phyloP scores from a whole-genome alignment of 257 asterid genomes.

The Solanum tacnaense region DNA sequence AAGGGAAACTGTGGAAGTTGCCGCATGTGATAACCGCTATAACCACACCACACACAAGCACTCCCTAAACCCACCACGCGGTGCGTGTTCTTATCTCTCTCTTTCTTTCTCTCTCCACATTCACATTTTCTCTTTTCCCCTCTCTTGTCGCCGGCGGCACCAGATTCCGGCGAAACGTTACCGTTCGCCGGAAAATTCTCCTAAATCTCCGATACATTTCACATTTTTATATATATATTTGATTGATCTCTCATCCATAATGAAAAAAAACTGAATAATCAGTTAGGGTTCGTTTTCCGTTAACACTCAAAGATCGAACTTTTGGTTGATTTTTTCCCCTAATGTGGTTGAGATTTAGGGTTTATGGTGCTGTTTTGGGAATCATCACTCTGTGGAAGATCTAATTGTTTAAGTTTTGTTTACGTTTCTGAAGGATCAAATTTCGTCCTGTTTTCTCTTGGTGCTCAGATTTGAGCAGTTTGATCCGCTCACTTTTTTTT shows the following conservation, averaged over 20 bases:
- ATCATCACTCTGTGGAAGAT: background rate
- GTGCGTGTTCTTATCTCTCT: background rate
- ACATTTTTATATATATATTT: background rate
- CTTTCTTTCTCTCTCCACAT: background rate
- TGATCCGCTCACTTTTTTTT: background rate
- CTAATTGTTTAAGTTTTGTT: background rate
- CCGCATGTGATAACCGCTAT: constrained; percentile 1
- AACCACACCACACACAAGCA: background rate
- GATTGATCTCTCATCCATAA: background rate
- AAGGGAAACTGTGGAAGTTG: background rate
- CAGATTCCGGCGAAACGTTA: constrained; percentile 20
- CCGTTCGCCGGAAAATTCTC: background rate
- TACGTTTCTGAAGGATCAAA: background rate
- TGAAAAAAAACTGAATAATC: background rate
- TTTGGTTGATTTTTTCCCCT: background rate
- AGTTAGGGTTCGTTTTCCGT: background rate
- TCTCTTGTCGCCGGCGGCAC: constrained; percentile 6
- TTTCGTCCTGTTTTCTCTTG: background rate
- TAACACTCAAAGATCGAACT: constrained; percentile 6
- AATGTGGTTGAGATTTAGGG: background rate
- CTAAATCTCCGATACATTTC: constrained; percentile 8
- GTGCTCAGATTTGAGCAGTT: constrained; percentile 1
- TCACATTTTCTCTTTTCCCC: constrained; percentile 6
- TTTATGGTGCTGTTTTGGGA: background rate
- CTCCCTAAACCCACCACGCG: constrained; percentile 2